Evolutionary conservation across 2,329 filamentous ascomycete species (phyloP).

Genomic region (Rutstroemia sp.): DNA sequence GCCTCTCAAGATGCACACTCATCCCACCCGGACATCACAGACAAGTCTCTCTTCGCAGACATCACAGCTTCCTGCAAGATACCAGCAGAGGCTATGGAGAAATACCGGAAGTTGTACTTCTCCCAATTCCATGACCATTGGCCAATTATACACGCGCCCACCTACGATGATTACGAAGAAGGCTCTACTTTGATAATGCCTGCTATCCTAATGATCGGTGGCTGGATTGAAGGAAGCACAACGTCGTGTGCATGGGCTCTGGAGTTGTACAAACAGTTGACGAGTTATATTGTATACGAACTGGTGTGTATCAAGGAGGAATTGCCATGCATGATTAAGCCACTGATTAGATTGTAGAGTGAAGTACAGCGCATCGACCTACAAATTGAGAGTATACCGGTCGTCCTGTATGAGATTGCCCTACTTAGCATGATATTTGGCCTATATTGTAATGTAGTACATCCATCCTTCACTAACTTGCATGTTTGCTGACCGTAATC

Average conservation of each 20-base stretch:
- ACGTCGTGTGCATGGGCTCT: constrained; percentile 25
- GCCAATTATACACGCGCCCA: constrained; percentile 35
- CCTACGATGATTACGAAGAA: constrained; percentile 25
- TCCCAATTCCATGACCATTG: constrained; percentile 35
- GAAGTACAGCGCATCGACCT: constrained; percentile 26
- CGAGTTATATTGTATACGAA: constrained; percentile 20
- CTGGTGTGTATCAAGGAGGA: constrained; percentile 16
- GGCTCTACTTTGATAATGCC: constrained; percentile 21
- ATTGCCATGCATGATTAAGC: background rate
- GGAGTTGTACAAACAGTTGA: constrained; percentile 29
- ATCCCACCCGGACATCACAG: background rate
- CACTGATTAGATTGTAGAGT: constrained; percentile 11
- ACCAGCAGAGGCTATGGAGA: constrained; percentile 13
- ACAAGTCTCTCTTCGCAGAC: background rate
- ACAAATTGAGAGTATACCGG: constrained; percentile 17
- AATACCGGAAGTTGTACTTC: constrained; percentile 32
- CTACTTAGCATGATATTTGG: constrained; percentile 35
- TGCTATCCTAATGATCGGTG: constrained; percentile 34
- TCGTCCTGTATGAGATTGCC: constrained; percentile 28
- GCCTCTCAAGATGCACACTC: background rate
- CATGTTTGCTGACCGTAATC: background rate
- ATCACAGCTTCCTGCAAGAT: background rate
- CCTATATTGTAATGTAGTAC: constrained; percentile 24
- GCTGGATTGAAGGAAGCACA: constrained; percentile 31
- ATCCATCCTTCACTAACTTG: background rate